Percentiles rank a stretch among this genome's conserved stretches.
phyloP scores from a whole-genome alignment of 768 basidiomycete species.

The Phaeotremella fagi region DNA sequence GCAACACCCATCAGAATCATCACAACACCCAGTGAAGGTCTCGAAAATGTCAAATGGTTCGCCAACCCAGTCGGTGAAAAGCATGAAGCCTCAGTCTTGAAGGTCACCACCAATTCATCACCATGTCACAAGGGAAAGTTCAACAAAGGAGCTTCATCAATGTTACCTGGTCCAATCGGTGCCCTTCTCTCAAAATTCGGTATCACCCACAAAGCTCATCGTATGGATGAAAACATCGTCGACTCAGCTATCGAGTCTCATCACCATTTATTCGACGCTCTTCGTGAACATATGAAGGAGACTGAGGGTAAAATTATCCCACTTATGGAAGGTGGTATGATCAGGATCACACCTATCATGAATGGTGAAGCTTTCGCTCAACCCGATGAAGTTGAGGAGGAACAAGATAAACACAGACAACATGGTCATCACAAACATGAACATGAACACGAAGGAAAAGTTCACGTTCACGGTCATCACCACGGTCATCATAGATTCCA shows the following conservation, averaged over 20 bases:
- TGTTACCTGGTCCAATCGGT: conserved; percentile 1
- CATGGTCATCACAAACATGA: background rate
- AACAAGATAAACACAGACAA: conserved; percentile 2
- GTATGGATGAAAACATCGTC: background rate
- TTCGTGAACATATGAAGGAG: background rate
- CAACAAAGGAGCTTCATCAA: background rate
- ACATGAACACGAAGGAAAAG: conserved; percentile 3
- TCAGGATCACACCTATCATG: conserved; percentile 8
- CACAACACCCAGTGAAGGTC: conserved; percentile 8
- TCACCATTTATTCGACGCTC: background rate
- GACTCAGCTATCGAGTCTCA: background rate
- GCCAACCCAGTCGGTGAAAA: too few relatives aligned
- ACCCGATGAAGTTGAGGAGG: conserved; percentile 1
- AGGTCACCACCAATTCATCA: background rate
- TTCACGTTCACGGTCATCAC: background rate
- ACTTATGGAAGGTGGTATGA: conserved; percentile 12
- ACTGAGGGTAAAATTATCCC: conserved; percentile 10
- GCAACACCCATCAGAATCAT: conserved; percentile 13
- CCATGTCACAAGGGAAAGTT: conserved; percentile 2
- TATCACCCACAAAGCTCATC: background rate
- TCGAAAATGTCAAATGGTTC: too few relatives aligned
- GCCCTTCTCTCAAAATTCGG: conserved; percentile 8
- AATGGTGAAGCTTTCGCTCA: background rate
- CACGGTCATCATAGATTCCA: conserved; percentile 8
- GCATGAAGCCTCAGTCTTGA: background rate